Base-by-base conservation (phyloP, 176 grass and related monocot species). In the Triticum monococcum region DNA sequence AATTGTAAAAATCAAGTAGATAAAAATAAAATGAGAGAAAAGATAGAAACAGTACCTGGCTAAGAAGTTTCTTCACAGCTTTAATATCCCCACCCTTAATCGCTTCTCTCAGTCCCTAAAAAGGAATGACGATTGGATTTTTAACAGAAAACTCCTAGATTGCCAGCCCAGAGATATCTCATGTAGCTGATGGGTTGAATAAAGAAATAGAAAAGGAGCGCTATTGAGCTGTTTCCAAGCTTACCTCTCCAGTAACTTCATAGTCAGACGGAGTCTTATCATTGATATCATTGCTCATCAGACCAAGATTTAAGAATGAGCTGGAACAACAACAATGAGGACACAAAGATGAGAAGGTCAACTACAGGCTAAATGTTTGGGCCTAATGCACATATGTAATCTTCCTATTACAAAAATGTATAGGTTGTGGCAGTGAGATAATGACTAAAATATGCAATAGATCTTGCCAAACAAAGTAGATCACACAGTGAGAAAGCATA, bases 41-140 rank as follows among this genome's bases (percentile, higher is more conserved):
- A 90, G 68, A 57, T 79, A 80, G 46, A 86, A 41, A 43, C 37
- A 20, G 16, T 82, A 99, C 97, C 94, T 99, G 87, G 84, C 52
- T 90, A 80, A 99, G 94, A 87, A 99, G 97, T 88, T 91, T 89
- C 65, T 80, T 96, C 54, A 97, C 97, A 83, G 83, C 90, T 41
- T 70, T 80, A 90, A 77, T 78, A 83, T 99, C 94, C 33, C 92
- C 93, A 12, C 89, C 87, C 83, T 97, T 99, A 89, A 99, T 99
- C 52, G 94, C 94, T 88, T 99, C 97, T 85, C 97, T 99, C 68
- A 99, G 46, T 75, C 97, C 97, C 97, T 99, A 45, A 75, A 88
- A 89, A 84, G 28, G 14, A 74, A 28, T 46, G 90, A 88, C 62
- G 4, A 86, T 3, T 25, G 41, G 8, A n/a, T 76, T 28, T 12